Evolutionary conservation across 176 grass and related monocot genomes (phyloP).

Genomic region (Oryza punctata): DNA sequence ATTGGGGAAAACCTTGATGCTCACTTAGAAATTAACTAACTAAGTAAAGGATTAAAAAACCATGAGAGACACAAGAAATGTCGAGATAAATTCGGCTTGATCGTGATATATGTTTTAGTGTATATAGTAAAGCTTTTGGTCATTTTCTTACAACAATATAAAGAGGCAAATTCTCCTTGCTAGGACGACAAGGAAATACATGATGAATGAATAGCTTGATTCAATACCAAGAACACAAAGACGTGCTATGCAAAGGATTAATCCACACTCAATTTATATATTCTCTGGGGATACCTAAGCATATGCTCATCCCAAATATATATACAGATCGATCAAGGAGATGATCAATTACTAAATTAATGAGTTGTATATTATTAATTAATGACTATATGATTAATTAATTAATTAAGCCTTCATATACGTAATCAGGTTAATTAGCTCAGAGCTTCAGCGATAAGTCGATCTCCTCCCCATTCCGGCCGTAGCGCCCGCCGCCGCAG

Average conservation of each 20-base stretch:
- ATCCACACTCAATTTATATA: too few species aligned
- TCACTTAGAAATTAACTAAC: too few species aligned
- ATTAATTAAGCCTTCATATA: not conserved
- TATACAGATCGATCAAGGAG: not conserved
- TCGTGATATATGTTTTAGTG: too few species aligned
- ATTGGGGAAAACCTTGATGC: too few species aligned
- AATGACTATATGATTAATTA: too few species aligned
- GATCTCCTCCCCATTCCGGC: slow-evolving; percentile 38
- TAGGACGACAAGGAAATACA: not conserved
- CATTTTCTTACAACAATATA: not conserved
- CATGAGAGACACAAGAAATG: too few species aligned
- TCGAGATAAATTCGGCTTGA: too few species aligned
- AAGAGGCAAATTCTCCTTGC: not conserved
- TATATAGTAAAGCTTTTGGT: not conserved
- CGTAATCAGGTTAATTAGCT: not conserved
- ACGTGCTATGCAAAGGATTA: not conserved
- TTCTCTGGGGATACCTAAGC: too few species aligned
- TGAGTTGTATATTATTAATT: not conserved
- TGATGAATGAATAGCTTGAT: not conserved
- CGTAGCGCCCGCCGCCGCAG: not conserved
- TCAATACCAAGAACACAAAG: not conserved
- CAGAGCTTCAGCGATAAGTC: slow-evolving; percentile 61
- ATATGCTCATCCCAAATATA: not conserved
- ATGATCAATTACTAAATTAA: not conserved
- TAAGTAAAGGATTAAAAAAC: too few species aligned